Evolutionary conservation across 2,329 filamentous ascomycete genomes (phyloP).

Genomic region (Proliferodiscus dingleyae): DNA sequence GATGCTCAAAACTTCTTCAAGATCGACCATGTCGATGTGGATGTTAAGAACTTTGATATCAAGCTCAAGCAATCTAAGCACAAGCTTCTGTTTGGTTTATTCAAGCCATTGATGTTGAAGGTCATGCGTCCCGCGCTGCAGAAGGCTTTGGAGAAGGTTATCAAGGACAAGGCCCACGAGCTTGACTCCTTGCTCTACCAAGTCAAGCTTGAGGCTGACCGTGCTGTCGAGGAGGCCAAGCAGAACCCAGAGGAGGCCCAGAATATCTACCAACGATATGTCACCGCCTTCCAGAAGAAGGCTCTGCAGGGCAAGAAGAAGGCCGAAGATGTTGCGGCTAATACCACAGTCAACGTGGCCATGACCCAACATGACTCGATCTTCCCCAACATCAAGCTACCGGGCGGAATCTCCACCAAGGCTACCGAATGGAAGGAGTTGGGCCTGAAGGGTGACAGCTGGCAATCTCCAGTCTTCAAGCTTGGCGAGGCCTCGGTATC

Average conservation of each 20-base stretch:
- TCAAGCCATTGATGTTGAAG: conserved; percentile 84
- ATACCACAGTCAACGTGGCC: conserved; percentile 77
- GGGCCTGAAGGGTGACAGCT: conserved; percentile 81
- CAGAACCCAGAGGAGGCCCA: conserved; percentile 66
- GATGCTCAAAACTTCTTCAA: conserved; percentile 88
- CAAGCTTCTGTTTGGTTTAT: conserved; percentile 80
- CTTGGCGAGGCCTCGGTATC: conserved; percentile 75
- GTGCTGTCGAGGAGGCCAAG: conserved; percentile 58
- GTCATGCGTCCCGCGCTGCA: conserved; percentile 78
- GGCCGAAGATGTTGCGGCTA: conserved; percentile 60
- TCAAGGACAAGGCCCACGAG: conserved; percentile 75
- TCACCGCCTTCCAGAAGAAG: conserved; percentile 67
- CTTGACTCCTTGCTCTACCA: conserved; percentile 68
- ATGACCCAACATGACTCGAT: conserved; percentile 85
- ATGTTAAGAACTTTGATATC: conserved; percentile 76
- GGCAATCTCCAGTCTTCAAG: conserved; percentile 91
- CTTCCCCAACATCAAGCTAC: conserved; percentile 82
- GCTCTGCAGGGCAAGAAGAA: conserved; percentile 73
- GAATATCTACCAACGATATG: conserved; percentile 85
- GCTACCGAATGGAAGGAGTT: conserved; percentile 90
- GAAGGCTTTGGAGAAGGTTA: conserved; percentile 83
- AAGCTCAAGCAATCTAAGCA: conserved; percentile 94
- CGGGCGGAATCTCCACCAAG: conserved; percentile 86
- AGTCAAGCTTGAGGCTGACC: conserved; percentile 79
- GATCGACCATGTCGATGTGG: conserved; percentile 80